Percentiles rank a stretch among this genome's conserved stretches.
Conservation (phyloP, 192 early-diverging fungal species). For the Linnemannia hyalina region DNA sequence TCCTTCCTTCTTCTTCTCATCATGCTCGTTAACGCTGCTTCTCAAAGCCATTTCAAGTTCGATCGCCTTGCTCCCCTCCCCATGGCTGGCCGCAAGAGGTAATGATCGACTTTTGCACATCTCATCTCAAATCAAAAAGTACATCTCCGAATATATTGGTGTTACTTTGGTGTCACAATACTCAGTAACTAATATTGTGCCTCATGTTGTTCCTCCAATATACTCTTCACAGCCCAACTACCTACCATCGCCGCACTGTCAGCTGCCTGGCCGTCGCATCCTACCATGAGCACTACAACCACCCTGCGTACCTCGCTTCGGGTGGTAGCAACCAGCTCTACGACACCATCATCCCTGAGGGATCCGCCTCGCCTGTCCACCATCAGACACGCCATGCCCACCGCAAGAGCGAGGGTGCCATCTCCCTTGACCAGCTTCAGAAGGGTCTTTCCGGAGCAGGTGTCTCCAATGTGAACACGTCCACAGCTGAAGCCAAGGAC, state of each 20-base stretch:
- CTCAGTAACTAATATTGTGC: neutral
- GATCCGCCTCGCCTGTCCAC: conserved; percentile 47
- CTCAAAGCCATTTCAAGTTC: conserved; percentile 52
- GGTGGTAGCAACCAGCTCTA: conserved; percentile 28
- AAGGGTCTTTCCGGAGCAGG: conserved; percentile 34
- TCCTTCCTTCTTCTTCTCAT: neutral
- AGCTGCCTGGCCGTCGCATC: conserved; percentile 54
- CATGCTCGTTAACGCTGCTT: conserved; percentile 47
- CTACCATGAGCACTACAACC: conserved; percentile 46
- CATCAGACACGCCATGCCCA: conserved; percentile 44
- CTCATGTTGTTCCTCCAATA: neutral
- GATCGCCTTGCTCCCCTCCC: conserved; percentile 31
- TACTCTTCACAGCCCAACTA: conserved; percentile 12
- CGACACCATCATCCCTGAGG: conserved; percentile 36
- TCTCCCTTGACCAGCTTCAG: conserved; percentile 45
- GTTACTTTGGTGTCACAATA: neutral
- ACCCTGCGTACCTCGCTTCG: conserved; percentile 29
- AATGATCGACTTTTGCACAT: neutral
- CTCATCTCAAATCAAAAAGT: neutral
- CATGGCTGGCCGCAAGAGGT: conserved; percentile 34
- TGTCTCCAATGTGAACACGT: conserved; percentile 9
- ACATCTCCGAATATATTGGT: neutral
- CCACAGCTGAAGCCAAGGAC: conserved; percentile 6
- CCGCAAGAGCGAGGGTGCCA: conserved; percentile 45
- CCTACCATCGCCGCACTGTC: conserved; percentile 51